These are phyloP conservation scores for Atkinsonella texensis DNA, from an alignment of 2,329 filamentous ascomycete genomes.

Conservation along the genomic window DNA sequence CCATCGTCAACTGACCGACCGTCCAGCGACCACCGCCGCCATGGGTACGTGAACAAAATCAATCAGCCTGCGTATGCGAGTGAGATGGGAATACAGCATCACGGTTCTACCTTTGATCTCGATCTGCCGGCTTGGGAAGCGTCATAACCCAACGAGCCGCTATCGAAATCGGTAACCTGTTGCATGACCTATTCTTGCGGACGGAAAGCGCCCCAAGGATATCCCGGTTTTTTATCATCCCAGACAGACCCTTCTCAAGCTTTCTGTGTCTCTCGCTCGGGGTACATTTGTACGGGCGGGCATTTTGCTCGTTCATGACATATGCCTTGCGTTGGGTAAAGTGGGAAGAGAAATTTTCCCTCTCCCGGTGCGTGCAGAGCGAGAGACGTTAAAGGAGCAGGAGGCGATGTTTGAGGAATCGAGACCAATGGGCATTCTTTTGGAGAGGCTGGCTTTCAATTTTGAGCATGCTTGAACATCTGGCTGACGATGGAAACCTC, in stretches of 20 bases:
- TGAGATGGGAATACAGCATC: constrained; percentile 19
- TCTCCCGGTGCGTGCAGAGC: background rate
- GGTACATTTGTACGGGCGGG: constrained; percentile 5
- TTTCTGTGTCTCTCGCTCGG: background rate
- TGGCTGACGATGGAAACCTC: constrained; percentile 46
- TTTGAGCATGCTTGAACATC: constrained; percentile 52
- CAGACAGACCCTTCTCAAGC: background rate
- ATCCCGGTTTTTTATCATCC: background rate
- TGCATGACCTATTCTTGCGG: constrained; percentile 8
- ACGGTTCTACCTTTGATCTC: background rate
- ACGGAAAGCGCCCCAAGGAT: constrained; percentile 7
- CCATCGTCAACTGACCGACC: constrained; percentile 31
- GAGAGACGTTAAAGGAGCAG: background rate
- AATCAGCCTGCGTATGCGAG: constrained; percentile 37
- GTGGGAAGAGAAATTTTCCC: background rate
- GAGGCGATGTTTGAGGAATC: background rate
- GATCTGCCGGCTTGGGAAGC: background rate
- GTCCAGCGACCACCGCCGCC: constrained; percentile 34
- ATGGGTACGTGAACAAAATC: constrained; percentile 45
- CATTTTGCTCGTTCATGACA: constrained; percentile 6
- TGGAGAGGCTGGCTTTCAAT: constrained; percentile 11
- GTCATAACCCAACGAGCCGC: background rate
- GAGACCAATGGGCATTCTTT: background rate
- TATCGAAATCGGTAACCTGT: constrained; percentile 10
- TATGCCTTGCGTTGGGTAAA: constrained; percentile 6